Evolutionary conservation across 2,329 filamentous ascomycete genomes (phyloP).

Genomic region (Cadophora malorum): DNA sequence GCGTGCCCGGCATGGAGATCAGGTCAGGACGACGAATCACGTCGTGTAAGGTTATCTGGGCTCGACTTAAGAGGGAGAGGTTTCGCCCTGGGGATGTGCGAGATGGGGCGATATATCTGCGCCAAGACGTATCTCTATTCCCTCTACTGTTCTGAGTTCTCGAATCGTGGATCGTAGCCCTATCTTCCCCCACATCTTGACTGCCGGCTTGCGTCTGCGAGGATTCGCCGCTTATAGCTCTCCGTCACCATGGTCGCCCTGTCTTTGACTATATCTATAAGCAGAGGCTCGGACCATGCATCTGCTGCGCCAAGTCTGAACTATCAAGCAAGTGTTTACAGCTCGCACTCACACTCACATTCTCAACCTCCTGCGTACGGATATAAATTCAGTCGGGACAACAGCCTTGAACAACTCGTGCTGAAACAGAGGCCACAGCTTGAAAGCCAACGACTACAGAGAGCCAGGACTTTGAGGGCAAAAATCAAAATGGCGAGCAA

Average conservation of each 20-base stretch:
- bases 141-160: not conserved
- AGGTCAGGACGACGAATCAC: conserved; percentile 14
- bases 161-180: conserved; percentile 14
- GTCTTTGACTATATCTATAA: conserved; percentile 22
- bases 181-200: not conserved
- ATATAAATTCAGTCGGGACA: conserved; percentile 5
- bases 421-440: conserved; percentile 21
- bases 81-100: not conserved
- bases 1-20: conserved; percentile 1
- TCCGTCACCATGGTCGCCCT: conserved; percentile 17
- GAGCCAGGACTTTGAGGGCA: not conserved
- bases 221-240: not conserved
- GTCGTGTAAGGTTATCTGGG: conserved; percentile 13
- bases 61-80: not conserved
- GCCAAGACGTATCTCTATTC: conserved; percentile 13
- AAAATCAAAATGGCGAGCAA: conserved; percentile 23
- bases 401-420: conserved; percentile 26
- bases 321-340: conserved; percentile 23
- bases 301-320: conserved; percentile 11
- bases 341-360: conserved; percentile 19
- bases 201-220: conserved; percentile 7
- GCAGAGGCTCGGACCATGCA: conserved; percentile 13
- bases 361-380: conserved; percentile 16
- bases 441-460: conserved; percentile 19
- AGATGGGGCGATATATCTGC: conserved; percentile 16